Evolutionary conservation across 148 eudicot species (phyloP).

Genomic region (Rhododendron ovatum): DNA sequence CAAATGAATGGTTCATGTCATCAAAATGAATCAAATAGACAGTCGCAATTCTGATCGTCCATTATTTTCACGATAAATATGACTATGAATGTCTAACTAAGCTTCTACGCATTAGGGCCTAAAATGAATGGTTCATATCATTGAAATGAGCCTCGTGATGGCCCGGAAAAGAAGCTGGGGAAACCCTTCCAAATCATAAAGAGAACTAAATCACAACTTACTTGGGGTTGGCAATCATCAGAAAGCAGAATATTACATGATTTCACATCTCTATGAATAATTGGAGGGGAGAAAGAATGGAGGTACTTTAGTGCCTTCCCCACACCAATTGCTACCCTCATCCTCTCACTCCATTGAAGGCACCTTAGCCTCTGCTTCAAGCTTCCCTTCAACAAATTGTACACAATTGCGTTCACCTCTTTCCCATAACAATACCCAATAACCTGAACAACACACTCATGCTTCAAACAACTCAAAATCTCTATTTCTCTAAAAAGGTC

Average conservation of each 20-base stretch:
- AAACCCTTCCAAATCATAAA: too few relatives aligned
- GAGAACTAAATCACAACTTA: slow-evolving; percentile 8
- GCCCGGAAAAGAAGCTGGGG: background rate
- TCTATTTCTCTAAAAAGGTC: slow-evolving; percentile 25
- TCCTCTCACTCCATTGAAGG: slow-evolving; percentile 30
- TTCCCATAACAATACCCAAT: slow-evolving; percentile 29
- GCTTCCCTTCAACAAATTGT: slow-evolving; percentile 18
- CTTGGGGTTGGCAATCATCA: slow-evolving; percentile 26
- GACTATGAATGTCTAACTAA: background rate
- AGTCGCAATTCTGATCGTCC: background rate
- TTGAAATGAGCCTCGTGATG: background rate
- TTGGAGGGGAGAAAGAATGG: slow-evolving; percentile 29
- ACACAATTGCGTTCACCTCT: slow-evolving; percentile 25
- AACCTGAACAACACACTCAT: slow-evolving; percentile 24
- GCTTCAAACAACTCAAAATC: slow-evolving; percentile 23
- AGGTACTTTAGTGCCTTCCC: slow-evolving; percentile 33
- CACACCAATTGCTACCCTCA: slow-evolving; percentile 28
- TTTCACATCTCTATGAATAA: slow-evolving; percentile 29
- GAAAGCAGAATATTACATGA: slow-evolving; percentile 33
- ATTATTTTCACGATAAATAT: background rate
- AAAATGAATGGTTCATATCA: background rate
- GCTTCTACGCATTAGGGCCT: background rate
- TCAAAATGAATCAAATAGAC: background rate
- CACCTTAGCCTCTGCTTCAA: slow-evolving; percentile 16
- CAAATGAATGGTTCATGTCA: background rate